Percentiles rank a stretch among this genome's conserved stretches.
Conservation (phyloP, 768 basidiomycete species). For the Trametes cinnabarina region DNA sequence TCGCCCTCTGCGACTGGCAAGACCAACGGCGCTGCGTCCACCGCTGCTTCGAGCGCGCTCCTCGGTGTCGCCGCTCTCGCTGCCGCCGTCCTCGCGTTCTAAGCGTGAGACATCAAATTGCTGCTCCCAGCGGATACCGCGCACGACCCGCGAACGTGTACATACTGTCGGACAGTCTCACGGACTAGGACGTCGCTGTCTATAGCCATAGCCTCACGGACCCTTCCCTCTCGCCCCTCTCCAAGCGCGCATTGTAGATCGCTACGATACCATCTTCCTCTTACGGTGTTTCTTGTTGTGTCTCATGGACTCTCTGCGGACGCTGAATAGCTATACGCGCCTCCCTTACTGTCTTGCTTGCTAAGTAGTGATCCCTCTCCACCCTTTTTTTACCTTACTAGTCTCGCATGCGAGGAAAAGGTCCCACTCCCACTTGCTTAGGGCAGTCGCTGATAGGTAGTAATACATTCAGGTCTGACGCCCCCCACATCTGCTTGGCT, state of each 20-base stretch:
- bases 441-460: conserved; percentile 27
- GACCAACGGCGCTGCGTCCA: conserved; percentile 45
- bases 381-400: conserved; percentile 17
- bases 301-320: conserved; percentile 12
- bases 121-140: neutral
- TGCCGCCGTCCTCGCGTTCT: conserved; percentile 37
- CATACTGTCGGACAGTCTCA: conserved; percentile 3
- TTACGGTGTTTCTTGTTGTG: conserved; percentile 14
- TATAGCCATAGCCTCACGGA: conserved; percentile 22
- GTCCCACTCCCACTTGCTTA: conserved; percentile 20
- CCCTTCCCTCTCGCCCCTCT: neutral
- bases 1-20: conserved; percentile 23
- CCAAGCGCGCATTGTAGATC: conserved; percentile 17
- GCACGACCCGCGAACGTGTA: conserved; percentile 5
- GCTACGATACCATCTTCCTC: conserved; percentile 16
- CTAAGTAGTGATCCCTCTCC: conserved; percentile 12
- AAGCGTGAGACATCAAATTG: conserved; percentile 5
- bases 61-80: conserved; percentile 51
- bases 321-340: conserved; percentile 11
- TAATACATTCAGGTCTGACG: conserved; percentile 27
- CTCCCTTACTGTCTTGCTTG: conserved; percentile 7
- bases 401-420: conserved; percentile 35
- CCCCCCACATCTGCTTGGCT: conserved; percentile 5
- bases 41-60: conserved; percentile 47
- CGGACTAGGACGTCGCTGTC: conserved; percentile 10